phyloP scores from a whole-genome alignment of 2,329 filamentous ascomycete genomes.

The Colletotrichum graminicola region DNA sequence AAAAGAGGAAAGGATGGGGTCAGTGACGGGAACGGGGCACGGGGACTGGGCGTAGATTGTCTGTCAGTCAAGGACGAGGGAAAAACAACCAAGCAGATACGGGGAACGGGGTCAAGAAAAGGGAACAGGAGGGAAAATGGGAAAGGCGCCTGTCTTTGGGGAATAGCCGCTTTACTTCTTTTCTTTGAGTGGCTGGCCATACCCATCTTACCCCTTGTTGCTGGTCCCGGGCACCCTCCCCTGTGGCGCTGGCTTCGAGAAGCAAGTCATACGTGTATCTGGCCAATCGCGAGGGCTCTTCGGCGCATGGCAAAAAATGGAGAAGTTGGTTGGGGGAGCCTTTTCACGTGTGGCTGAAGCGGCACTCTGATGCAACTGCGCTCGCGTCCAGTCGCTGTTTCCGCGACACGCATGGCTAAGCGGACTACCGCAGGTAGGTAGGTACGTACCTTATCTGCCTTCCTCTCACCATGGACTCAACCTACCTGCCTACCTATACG shows the following conservation, averaged over 20 bases:
- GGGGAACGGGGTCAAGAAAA: conserved; percentile 24
- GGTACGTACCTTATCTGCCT: neutral
- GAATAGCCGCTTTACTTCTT: conserved; percentile 39
- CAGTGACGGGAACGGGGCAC: conserved; percentile 35
- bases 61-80: conserved; percentile 14
- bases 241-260: conserved; percentile 23
- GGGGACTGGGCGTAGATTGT: conserved; percentile 27
- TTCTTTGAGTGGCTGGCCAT: conserved; percentile 37
- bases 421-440: neutral
- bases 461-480: neutral
- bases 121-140: neutral
- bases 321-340: neutral
- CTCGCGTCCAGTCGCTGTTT: conserved; percentile 10
- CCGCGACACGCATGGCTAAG: neutral
- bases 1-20: conserved; percentile 23
- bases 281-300: conserved; percentile 23
- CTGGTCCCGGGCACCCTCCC: neutral
- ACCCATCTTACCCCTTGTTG: conserved; percentile 2
- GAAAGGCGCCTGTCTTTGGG: conserved; percentile 29
- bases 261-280: conserved; percentile 7
- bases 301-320: neutral
- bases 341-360: conserved; percentile 21
- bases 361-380: conserved; percentile 1
- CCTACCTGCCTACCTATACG: too few species aligned
- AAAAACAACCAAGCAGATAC: conserved; percentile 3